A percentile compares a stretch with the other conserved stretches of the same genome.
Conservation (phyloP, 1,284 basidiomycete species). For the Meripilus lineatus region DNA sequence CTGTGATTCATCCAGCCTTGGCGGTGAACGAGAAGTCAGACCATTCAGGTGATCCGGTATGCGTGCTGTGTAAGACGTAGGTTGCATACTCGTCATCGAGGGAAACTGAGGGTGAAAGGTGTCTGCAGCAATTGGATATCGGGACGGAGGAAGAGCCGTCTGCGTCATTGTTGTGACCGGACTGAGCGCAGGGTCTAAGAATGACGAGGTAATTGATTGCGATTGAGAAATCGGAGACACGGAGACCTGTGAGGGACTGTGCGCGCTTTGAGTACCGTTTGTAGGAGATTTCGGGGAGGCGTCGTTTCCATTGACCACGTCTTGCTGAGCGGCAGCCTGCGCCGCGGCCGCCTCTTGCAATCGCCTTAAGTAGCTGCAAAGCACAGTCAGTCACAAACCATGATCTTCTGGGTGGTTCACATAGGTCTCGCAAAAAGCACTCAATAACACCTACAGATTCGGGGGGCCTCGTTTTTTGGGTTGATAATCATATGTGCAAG, state of each 20-base stretch:
- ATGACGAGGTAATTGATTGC: constrained; percentile 41
- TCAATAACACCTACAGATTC: constrained; percentile 68
- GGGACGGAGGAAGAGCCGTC: constrained; percentile 54
- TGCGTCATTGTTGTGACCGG: constrained; percentile 35
- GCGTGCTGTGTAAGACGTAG: constrained; percentile 31
- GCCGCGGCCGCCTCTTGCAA: constrained; percentile 73
- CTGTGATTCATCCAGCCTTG: constrained; percentile 36
- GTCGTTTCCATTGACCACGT: constrained; percentile 31
- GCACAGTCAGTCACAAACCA: constrained; percentile 7
- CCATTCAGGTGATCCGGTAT: constrained; percentile 16
- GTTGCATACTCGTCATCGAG: constrained; percentile 34
- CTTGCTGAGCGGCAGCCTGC: constrained; percentile 34
- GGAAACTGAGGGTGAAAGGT: constrained; percentile 53
- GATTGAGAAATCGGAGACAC: constrained; percentile 39
- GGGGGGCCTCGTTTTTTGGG: constrained; percentile 89
- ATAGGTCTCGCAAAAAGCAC: constrained; percentile 10
- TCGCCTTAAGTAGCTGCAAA: constrained; percentile 63
- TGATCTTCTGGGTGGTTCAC: no score
- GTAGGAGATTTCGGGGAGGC: constrained; percentile 44
- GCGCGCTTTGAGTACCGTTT: constrained; percentile 34
- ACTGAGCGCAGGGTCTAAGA: constrained; percentile 46
- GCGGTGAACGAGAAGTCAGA: constrained; percentile 17
- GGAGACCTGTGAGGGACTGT: constrained; percentile 46
- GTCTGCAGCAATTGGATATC: constrained; percentile 68
- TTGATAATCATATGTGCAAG: constrained; percentile 87